Evolutionary conservation across 352 stramenopile species (phyloP), one percentile per base, ranked within the genome.

Genomic region (Hyaloperonospora brassicae): DNA sequence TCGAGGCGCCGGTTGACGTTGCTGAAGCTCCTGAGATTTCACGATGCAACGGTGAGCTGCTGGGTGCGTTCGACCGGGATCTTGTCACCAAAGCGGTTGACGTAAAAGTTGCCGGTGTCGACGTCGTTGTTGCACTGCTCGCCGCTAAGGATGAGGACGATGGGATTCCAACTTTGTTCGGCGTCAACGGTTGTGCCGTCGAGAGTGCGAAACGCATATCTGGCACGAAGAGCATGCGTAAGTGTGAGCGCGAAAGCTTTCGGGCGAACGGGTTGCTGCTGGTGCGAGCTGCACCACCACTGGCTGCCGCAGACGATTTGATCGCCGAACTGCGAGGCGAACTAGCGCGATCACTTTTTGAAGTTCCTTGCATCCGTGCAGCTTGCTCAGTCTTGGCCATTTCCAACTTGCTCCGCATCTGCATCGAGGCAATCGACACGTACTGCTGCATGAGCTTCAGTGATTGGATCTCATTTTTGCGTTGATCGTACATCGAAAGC

Each of bases 401-500:
- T 59, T 95, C 75, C 59, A 95, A 77, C 51, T 93, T 95, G 49
- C 75, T 92, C n/a, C 76, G 73, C 84, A 95, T 93, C 53, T 95
- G 84, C 71, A 87, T 90, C 36, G 84, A 95, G 3, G 84, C 84
- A 51, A 92, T 89, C 8, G 71, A 76, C 10, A 95, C 82, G 48
- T 95, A 95, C 57, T 95, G 73, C 47, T 92, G 77, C 77, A 95
- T 93, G 11, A 95, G 69, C 50, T 86, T 87, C 7, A 94, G 56
- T 12, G 72, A 83, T 53, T 86, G 74, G 22, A 83, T 76, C 36
- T 94, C 81, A 40, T 92, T 86, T 45, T 84, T 89, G 39, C 72
- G 72, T 46, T 80, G 71, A 41, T 93, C 79, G 34, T 88, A 88
- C 21, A 54, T 65, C 1, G 59, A 72, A 52, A 56, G 59, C 22